phyloP scores from a whole-genome alignment of 1,284 basidiomycete genomes.

The Xerocomus amazonicus region DNA sequence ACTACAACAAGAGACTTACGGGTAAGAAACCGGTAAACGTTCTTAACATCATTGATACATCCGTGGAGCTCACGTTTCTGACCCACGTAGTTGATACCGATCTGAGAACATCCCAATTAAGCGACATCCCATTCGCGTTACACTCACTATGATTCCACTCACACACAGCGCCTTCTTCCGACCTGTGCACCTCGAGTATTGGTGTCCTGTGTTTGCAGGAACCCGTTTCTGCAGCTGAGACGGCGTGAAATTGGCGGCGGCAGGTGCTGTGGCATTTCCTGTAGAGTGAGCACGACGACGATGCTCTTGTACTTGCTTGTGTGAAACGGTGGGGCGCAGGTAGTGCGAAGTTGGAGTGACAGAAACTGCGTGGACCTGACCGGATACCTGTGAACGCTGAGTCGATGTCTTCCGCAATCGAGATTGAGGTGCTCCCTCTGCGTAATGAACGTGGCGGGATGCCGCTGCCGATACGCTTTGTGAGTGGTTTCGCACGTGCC shows the following conservation, averaged over 20 bases:
- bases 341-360: slow-evolving; percentile 6
- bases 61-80: slow-evolving; percentile 61
- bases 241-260: neutral
- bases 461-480: slow-evolving; percentile 15
- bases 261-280: slow-evolving; percentile 11
- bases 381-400: slow-evolving; percentile 1
- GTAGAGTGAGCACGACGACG: slow-evolving; percentile 24
- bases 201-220: slow-evolving; percentile 16
- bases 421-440: slow-evolving; percentile 9
- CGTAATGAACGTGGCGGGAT: slow-evolving; percentile 29
- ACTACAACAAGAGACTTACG: slow-evolving; percentile 41
- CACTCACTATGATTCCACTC: slow-evolving; percentile 27
- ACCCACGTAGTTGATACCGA: slow-evolving; percentile 79
- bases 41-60: slow-evolving; percentile 81
- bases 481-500: slow-evolving; percentile 8
- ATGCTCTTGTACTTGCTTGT: slow-evolving; percentile 10
- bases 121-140: too few relatives aligned
- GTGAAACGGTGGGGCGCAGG: neutral
- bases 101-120: slow-evolving; percentile 31
- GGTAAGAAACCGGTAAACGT: slow-evolving; percentile 68
- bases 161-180: slow-evolving; percentile 71
- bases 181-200: slow-evolving; percentile 71
- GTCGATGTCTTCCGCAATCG: slow-evolving; percentile 11
- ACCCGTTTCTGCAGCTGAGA: slow-evolving; percentile 4
- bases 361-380: neutral